Evolutionary conservation across 257 asterid genomes (phyloP).

Genomic region (Osmanthus fragrans): DNA sequence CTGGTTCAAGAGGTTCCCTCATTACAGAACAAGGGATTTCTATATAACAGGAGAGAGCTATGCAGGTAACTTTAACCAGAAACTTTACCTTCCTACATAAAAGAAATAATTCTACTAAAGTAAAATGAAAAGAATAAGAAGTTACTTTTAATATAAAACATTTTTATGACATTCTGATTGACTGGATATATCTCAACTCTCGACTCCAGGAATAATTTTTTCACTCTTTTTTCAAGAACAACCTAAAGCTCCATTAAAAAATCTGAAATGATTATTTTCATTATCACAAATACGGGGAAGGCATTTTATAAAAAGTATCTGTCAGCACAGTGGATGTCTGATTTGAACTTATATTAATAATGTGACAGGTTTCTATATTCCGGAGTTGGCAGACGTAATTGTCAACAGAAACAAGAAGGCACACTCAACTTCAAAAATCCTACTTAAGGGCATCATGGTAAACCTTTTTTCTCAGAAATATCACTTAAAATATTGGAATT

Average conservation of each 20-base stretch:
- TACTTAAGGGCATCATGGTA: constrained; percentile 49
- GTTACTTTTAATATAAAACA: background rate
- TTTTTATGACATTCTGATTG: background rate
- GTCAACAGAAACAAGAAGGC: constrained; percentile 23
- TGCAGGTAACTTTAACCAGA: constrained; percentile 29
- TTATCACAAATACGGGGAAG: no score
- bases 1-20: constrained; percentile 46
- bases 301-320: no score
- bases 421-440: constrained; percentile 25
- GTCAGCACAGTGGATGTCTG: background rate
- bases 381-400: constrained; percentile 43
- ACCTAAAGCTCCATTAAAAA: no score
- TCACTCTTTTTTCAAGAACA: no score
- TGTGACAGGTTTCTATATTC: constrained; percentile 39
- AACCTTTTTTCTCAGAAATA: background rate
- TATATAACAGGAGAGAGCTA: constrained; percentile 46
- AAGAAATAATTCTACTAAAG: no score
- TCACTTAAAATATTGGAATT: background rate
- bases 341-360: background rate
- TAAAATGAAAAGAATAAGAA: background rate
- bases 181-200: no score
- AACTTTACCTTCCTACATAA: background rate
- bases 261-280: no score
- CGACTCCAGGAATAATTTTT: no score
- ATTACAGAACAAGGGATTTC: constrained; percentile 32